Conservation (phyloP, 345 rosid genomes). For the Excoecaria cochinchinensis region DNA sequence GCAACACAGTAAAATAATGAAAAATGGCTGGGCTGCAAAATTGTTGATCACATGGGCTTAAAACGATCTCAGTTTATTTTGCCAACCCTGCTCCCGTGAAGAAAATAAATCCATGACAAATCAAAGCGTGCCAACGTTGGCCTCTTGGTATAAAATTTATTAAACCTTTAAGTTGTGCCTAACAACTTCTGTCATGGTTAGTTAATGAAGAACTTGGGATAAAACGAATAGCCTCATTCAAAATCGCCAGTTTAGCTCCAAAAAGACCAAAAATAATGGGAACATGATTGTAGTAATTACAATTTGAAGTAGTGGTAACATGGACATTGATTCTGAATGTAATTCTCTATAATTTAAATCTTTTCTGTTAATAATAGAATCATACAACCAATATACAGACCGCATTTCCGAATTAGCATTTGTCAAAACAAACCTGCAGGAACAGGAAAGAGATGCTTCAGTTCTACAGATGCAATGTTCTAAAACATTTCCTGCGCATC, state of each 20-base stretch:
- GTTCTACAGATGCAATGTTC: constrained; percentile 51
- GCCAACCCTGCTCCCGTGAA: too few relatives aligned
- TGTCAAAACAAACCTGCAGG: constrained; percentile 95
- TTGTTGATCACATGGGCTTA: too few relatives aligned
- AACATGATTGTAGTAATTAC: constrained; percentile 18
- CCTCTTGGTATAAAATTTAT: background rate
- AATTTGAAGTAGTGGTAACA: constrained; percentile 18
- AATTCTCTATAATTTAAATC: constrained; percentile 4
- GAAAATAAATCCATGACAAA: too few relatives aligned
- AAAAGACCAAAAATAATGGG: constrained; percentile 9
- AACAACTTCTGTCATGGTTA: background rate
- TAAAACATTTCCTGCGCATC: constrained; percentile 25
- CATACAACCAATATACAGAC: constrained; percentile 56
- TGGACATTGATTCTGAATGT: constrained; percentile 27
- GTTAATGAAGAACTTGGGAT: constrained; percentile 8
- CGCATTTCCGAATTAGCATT: constrained; percentile 78
- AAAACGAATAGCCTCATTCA: constrained; percentile 11
- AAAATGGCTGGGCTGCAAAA: too few relatives aligned
- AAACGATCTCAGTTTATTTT: too few relatives aligned
- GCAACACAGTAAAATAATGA: too few relatives aligned
- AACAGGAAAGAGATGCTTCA: constrained; percentile 87
- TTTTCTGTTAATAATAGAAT: constrained; percentile 38
- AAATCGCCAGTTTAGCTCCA: constrained; percentile 25
- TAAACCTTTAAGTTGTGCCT: background rate
- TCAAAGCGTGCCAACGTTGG: background rate